Evolutionary conservation across 1,139 yeast species (phyloP).

Genomic region (Blastobotrys raffinosifermentans): DNA sequence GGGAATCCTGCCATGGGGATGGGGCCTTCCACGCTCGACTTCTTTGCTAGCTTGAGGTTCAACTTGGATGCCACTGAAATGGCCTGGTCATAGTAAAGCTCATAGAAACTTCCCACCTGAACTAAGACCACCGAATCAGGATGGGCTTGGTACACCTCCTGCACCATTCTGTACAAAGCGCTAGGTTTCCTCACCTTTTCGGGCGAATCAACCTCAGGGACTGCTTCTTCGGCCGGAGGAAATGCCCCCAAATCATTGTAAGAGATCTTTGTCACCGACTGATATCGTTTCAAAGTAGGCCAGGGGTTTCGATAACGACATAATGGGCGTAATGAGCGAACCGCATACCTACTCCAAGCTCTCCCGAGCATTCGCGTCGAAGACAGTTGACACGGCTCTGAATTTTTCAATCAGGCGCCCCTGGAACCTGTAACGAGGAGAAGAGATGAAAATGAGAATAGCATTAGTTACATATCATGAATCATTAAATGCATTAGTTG

Average conservation of each 20-base stretch:
- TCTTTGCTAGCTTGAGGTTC: conserved; percentile 54
- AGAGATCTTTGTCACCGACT: not conserved
- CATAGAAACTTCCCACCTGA: conserved; percentile 84
- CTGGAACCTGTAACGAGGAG: too few relatives aligned
- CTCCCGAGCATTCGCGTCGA: too few relatives aligned
- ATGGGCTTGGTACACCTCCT: conserved; percentile 43
- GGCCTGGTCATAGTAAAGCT: conserved; percentile 81
- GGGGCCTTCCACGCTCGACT: conserved; percentile 34
- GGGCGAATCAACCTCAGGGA: not conserved
- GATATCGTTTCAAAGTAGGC: too few relatives aligned
- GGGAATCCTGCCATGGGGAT: conserved; percentile 94
- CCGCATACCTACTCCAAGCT: too few relatives aligned
- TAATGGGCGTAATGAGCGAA: too few relatives aligned
- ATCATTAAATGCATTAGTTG: conserved; percentile 45
- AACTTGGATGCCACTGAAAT: conserved; percentile 62
- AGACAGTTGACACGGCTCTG: too few relatives aligned
- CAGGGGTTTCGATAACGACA: too few relatives aligned
- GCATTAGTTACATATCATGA: conserved; percentile 2
- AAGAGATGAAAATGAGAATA: too few relatives aligned
- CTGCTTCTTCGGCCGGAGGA: not conserved
- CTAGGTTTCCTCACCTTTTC: not conserved
- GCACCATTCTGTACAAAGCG: conserved; percentile 17
- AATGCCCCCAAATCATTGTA: not conserved
- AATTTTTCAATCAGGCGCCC: too few relatives aligned
- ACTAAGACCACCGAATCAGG: conserved; percentile 73